Percentiles rank a stretch among this genome's conserved stretches.
Conservation (phyloP, 2,329 filamentous ascomycete species). For the Cladosporium sp. region DNA sequence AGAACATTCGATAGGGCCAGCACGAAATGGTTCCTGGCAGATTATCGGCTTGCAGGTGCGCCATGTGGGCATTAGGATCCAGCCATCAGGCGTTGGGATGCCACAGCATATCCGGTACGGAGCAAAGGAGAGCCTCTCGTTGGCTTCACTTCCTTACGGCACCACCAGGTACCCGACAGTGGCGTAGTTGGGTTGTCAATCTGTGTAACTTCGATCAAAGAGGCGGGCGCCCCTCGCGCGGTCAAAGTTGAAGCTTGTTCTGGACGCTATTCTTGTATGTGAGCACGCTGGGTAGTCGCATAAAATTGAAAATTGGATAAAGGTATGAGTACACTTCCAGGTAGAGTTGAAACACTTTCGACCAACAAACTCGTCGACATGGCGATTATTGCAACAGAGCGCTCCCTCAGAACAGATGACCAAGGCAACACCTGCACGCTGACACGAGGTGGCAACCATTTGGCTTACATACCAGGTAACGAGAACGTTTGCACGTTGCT, state of each 20-base stretch:
- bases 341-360: no score
- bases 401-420: no score
- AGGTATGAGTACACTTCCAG: no score
- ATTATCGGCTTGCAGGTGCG: background rate
- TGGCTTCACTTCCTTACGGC: background rate
- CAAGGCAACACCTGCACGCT: background rate
- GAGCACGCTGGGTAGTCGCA: background rate
- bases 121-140: background rate
- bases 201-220: background rate
- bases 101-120: background rate
- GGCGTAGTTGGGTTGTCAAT: background rate
- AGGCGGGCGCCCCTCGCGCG: background rate
- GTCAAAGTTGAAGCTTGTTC: background rate
- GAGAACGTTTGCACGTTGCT: background rate
- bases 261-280: background rate
- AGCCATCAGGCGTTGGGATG: background rate
- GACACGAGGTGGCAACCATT: background rate
- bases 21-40: background rate
- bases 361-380: no score
- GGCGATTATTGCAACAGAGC: no score
- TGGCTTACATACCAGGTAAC: constrained; percentile 1
- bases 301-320: no score
- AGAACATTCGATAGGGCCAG: no score
- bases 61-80: no score
- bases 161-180: background rate